A percentile compares a stretch with the other conserved stretches of the same genome.
Evolutionary conservation across 257 asterid genomes (phyloP).

Genomic region (Gardenia jasminoides): DNA sequence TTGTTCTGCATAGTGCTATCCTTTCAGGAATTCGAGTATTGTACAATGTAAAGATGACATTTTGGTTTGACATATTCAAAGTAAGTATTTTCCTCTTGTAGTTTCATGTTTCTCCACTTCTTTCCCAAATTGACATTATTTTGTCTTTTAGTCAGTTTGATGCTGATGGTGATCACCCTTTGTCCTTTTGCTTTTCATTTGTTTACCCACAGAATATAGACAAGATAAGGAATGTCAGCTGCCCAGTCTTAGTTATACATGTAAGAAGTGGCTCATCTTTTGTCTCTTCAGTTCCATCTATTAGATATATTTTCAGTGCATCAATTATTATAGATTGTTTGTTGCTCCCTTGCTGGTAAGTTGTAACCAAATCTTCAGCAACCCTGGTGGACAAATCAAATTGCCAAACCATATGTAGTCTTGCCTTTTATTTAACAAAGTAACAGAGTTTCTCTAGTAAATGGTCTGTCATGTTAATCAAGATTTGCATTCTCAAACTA

Average conservation of each 20-base stretch:
- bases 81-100: conserved; percentile 37
- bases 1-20: conserved; percentile 96
- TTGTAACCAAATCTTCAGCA: neutral
- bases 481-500: neutral
- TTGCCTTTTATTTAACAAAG: neutral
- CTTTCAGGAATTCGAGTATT: conserved; percentile 97
- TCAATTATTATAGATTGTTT: neutral
- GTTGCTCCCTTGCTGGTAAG: neutral
- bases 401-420: neutral
- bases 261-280: conserved; percentile 45
- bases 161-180: conserved; percentile 18
- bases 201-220: conserved; percentile 68
- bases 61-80: conserved; percentile 98
- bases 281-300: conserved; percentile 8
- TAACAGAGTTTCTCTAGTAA: neutral
- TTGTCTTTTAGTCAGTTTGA: conserved; percentile 6
- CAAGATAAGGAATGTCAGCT: conserved; percentile 79
- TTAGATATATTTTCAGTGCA: conserved; percentile 8
- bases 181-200: conserved; percentile 15
- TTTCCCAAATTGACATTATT: neutral
- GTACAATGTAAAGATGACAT: conserved; percentile 89
- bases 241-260: conserved; percentile 94
- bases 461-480: neutral
- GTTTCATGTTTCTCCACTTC: neutral
- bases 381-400: neutral